Base-by-base conservation (phyloP, 352 stramenopile species). In the Pythium dissotocum region DNA sequence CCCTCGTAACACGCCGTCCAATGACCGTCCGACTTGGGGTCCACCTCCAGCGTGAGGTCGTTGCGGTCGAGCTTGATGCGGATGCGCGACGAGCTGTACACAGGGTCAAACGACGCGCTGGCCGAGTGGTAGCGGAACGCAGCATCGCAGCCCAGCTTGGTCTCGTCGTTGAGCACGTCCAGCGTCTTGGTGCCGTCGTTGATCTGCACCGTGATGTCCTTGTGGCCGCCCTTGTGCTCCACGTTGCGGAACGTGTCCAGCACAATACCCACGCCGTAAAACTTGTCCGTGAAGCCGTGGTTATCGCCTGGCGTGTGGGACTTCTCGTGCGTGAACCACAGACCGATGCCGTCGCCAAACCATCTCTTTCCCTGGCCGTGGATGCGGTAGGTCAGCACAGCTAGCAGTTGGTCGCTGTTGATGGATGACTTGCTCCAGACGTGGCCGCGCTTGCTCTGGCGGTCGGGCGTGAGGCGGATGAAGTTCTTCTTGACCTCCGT, bases 401-500 rank as follows among this genome's bases (percentile, higher is more conserved):
- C 75, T 44, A 77, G 69, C 16, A 91, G 69, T 70, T 91, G 75
- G 40, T 90, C 72, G 28, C 59, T 74, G 63, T 78, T 67, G 30
- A 93, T 63, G 32, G 58, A 46, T 9, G 64, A 59, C 61, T 80
- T 84, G 67, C 70, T 88, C 86, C 86, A 94, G 49, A 94, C 78
- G 67, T 79, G 73, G n/a, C 84, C 86, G 62, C 82, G 79, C 67
- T 90, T 91, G 82, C 81, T 94, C 75, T 94, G 86, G 48, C 86
- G 83, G 66, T 94, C 86, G 4, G 86, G 72, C 33, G 86, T 94
- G 46, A 94, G 76, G 51, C 86, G 86, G 56, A 94, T 84, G 62
- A 94, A 94, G 71, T 88, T 92, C 65, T 88, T 88, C 73, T 89
- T 90, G 55, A 94, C 83, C 49, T 92, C 83, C 24, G 83, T 85